Evolutionary conservation across 345 rosid species (phyloP).

Genomic region (Citrus inodora): DNA sequence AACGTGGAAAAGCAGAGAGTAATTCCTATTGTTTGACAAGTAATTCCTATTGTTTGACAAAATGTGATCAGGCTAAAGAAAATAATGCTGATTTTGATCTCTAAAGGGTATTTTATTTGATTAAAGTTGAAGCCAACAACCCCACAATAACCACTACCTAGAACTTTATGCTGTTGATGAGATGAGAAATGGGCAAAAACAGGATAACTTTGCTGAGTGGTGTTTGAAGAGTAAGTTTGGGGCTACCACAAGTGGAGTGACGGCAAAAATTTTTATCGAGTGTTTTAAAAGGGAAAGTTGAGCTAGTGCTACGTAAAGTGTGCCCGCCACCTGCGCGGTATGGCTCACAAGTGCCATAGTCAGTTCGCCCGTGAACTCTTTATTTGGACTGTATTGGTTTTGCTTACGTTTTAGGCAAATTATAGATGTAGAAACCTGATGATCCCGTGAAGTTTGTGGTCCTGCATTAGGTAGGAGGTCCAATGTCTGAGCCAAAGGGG

Average conservation of each 20-base stretch:
- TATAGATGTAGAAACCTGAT: neutral
- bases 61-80: neutral
- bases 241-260: neutral
- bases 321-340: neutral
- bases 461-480: too few relatives aligned
- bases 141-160: neutral
- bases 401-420: neutral
- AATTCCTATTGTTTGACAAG: neutral
- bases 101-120: neutral
- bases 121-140: neutral
- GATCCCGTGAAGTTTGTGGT: neutral
- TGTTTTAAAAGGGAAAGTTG: neutral
- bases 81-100: neutral
- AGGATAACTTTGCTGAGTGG: neutral
- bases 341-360: neutral
- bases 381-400: neutral
- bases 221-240: neutral
- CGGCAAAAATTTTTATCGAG: neutral
- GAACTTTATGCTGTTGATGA: neutral
- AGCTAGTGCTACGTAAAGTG: neutral
- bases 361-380: neutral
- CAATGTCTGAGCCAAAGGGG: too few relatives aligned
- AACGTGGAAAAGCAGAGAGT: neutral
- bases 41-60: too few relatives aligned
- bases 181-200: neutral